Base-by-base conservation (phyloP, 352 stramenopile genomes). In the Phytophthora sansomeana region DNA sequence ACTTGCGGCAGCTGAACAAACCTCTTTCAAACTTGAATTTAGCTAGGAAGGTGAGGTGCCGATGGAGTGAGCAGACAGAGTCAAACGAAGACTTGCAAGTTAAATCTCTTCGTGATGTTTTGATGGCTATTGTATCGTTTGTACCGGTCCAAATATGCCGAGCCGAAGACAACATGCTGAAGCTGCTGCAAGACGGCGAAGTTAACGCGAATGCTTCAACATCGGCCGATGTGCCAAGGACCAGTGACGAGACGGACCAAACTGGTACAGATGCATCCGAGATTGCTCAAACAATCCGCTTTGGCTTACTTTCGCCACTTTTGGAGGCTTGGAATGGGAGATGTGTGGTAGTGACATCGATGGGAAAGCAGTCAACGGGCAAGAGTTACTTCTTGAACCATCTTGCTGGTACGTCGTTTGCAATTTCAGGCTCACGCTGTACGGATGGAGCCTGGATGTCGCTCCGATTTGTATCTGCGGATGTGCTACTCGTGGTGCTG, bases 361-460 rank as follows among this genome's bases (percentile, higher is more conserved):
- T 82, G 74, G 71, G 74, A 7, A 82, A 82, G 17, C 85, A 93
- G 39, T 93, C 83, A 1, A 93, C 81, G 0, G 83, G 85, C 6
- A 92, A 92, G 44, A 91, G 78, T 44, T 94, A 94, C 52, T 88
- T 91, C 11, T 50, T 92, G 3, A 93, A 92, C 47, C 83, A 92
- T 38, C 52, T 93, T 16, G 73, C 82, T 1, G 82, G 85, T 1
- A 83, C 77, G 5, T 89, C 82, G 9, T 93, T 90, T 67, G 80
- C 83, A 8, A 91, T 82, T 60, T 65, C 70, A 24, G 67, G 67
- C 4, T 61, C 70, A 0, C 62, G 71, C 6, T 79, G 74, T 38
- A 81, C 74, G 0, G 70, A 81, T 33, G 74, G 67, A 11, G 74
- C 70, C 6, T 81, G 70, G 70, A 79, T 81, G 74, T 73, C 56